Conservation (phyloP, 306 rosid species). For the Canavalia gladiata region DNA sequence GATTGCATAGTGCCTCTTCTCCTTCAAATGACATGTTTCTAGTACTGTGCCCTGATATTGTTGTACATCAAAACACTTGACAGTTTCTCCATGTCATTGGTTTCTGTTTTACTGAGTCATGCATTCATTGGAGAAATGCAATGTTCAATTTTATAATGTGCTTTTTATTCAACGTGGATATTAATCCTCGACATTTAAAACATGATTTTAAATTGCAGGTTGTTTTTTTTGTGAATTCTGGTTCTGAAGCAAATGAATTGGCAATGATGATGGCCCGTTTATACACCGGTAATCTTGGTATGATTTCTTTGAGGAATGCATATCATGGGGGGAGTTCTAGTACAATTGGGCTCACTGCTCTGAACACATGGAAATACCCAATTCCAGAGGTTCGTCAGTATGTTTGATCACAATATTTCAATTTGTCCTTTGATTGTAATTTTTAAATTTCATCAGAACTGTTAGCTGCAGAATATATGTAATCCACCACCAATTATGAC, state of each 20-base stretch:
- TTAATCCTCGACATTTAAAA: conserved; percentile 16
- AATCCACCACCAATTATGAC: neutral
- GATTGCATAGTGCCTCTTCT: neutral
- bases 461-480: conserved; percentile 12
- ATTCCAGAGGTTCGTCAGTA: conserved; percentile 79
- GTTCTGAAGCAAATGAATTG: conserved; percentile 91
- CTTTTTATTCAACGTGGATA: conserved; percentile 17
- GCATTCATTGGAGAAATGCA: conserved; percentile 22
- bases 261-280: conserved; percentile 96
- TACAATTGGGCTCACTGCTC: conserved; percentile 82
- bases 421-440: neutral
- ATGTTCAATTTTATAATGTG: neutral
- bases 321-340: conserved; percentile 93
- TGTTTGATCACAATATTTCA: conserved; percentile 34
- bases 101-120: conserved; percentile 15
- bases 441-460: conserved; percentile 25
- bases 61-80: neutral
- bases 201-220: conserved; percentile 64
- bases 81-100: conserved; percentile 2
- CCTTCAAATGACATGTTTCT: conserved; percentile 12
- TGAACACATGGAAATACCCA: conserved; percentile 91
- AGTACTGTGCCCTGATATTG: neutral
- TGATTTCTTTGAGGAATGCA: conserved; percentile 91
- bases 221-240: conserved; percentile 93
- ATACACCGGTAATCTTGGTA: conserved; percentile 80